Percentiles rank a stretch among this genome's conserved stretches.
These are phyloP conservation scores for Candida dubliniensis DNA, from an alignment of 1,139 yeast genomes.

Conservation along the genomic window DNA sequence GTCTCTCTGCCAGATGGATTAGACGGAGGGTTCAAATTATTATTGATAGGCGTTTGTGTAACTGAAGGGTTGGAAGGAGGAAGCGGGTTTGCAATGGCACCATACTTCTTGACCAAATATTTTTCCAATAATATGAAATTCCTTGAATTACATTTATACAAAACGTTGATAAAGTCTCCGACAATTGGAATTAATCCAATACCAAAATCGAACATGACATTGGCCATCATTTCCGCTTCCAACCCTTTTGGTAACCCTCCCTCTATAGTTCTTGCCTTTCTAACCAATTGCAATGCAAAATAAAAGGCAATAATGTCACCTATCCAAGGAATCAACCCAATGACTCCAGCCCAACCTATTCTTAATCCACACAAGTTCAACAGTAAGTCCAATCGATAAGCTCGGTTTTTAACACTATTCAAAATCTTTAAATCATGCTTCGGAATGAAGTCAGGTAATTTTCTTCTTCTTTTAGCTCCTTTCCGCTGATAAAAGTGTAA, in stretches of 20 bases:
- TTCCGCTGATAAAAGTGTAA: constrained; percentile 45
- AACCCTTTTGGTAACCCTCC: constrained; percentile 62
- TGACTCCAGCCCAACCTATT: constrained; percentile 71
- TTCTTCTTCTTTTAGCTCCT: constrained; percentile 48
- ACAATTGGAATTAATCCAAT: constrained; percentile 72
- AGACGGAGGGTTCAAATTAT: no score
- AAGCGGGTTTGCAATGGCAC: neutral
- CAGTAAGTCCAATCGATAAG: constrained; percentile 64
- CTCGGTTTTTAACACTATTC: constrained; percentile 55
- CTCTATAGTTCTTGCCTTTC: constrained; percentile 53
- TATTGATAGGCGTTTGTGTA: neutral
- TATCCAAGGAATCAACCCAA: constrained; percentile 67
- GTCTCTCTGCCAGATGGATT: neutral
- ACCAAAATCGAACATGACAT: constrained; percentile 63
- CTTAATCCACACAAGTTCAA: constrained; percentile 64
- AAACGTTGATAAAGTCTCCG: constrained; percentile 66
- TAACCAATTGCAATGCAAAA: constrained; percentile 51
- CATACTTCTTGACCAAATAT: constrained; percentile 48
- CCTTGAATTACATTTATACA: constrained; percentile 74
- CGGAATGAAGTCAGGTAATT: constrained; percentile 57
- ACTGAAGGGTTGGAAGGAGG: neutral
- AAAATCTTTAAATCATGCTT: constrained; percentile 52
- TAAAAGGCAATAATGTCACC: constrained; percentile 55
- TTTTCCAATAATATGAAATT: constrained; percentile 66
- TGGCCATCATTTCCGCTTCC: constrained; percentile 55